A percentile compares a stretch with the other conserved stretches of the same genome.
Evolutionary conservation across 805 yeast species (phyloP).

Genomic region (Sungouiella blattae): DNA sequence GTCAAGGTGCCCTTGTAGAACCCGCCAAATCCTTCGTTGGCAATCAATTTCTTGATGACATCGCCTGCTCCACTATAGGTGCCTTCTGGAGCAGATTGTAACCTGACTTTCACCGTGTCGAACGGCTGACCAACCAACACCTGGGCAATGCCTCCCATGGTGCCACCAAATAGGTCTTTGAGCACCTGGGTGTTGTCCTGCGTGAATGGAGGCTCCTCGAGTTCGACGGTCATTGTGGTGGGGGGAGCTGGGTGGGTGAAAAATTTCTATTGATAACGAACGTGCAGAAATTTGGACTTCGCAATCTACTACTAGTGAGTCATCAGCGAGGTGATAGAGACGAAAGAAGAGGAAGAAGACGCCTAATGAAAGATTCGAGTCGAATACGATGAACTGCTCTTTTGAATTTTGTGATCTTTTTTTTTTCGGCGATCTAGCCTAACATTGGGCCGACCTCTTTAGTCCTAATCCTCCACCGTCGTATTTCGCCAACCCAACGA

Average conservation of each 20-base stretch:
- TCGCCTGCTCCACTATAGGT: constrained; percentile 70
- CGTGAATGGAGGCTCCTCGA: constrained; percentile 40
- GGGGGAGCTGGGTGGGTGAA: not conserved
- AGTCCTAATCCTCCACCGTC: too few relatives aligned
- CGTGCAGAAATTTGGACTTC: too few relatives aligned
- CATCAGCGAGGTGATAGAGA: too few relatives aligned
- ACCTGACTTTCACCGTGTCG: constrained; percentile 89
- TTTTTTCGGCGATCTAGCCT: too few relatives aligned
- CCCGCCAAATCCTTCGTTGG: constrained; percentile 39
- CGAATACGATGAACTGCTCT: too few relatives aligned
- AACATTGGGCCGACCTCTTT: too few relatives aligned
- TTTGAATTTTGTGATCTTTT: too few relatives aligned
- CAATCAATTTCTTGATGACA: constrained; percentile 66
- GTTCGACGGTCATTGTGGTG: constrained; percentile 36
- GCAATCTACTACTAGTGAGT: too few relatives aligned
- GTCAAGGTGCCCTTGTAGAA: constrained; percentile 47
- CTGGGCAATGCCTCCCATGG: constrained; percentile 94
- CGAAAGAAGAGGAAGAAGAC: too few relatives aligned
- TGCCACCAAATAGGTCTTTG: constrained; percentile 86
- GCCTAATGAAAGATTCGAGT: too few relatives aligned
- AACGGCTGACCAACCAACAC: constrained; percentile 95
- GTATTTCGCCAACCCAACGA: too few relatives aligned
- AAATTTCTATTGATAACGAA: not conserved
- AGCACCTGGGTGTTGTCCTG: constrained; percentile 43
- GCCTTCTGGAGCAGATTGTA: constrained; percentile 84